Conservation (phyloP, 2,329 filamentous ascomycete species). For the Passalora sequoiae region DNA sequence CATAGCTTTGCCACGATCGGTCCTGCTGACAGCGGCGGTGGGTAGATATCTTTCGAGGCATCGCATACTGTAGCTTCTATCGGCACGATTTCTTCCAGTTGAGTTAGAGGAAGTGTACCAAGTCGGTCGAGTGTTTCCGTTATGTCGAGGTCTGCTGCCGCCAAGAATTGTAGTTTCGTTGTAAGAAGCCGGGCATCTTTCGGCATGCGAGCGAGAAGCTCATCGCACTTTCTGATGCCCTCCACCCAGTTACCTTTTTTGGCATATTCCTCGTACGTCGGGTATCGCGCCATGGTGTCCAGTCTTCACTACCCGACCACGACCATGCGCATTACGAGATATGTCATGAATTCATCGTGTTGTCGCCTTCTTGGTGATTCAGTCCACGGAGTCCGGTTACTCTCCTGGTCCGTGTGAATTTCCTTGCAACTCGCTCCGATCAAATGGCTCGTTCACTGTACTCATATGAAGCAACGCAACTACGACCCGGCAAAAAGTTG, state of each 20-base stretch:
- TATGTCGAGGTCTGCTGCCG: slow-evolving; percentile 19
- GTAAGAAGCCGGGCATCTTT: slow-evolving; percentile 27
- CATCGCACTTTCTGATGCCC: slow-evolving; percentile 32
- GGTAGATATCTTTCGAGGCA: slow-evolving; percentile 23
- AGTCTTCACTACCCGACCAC: too few species aligned
- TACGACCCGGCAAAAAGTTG: slow-evolving; percentile 2
- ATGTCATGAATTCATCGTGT: too few species aligned
- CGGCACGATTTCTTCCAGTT: slow-evolving; percentile 25
- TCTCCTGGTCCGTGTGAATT: too few species aligned
- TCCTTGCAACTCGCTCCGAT: too few species aligned
- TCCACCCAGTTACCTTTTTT: slow-evolving; percentile 27
- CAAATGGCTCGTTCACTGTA: too few species aligned
- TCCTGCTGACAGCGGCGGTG: slow-evolving; percentile 24
- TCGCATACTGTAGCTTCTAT: slow-evolving; percentile 30
- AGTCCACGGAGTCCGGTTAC: too few species aligned
- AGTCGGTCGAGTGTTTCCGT: slow-evolving; percentile 25
- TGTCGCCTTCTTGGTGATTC: too few species aligned
- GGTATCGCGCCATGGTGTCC: slow-evolving; percentile 31
- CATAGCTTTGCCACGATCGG: slow-evolving; percentile 31
- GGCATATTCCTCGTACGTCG: slow-evolving; percentile 32
- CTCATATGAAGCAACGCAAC: too few species aligned
- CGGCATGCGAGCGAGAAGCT: slow-evolving; percentile 29
- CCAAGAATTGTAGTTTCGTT: slow-evolving; percentile 31
- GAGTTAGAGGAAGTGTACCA: slow-evolving; percentile 23
- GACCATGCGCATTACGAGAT: too few species aligned